Conservation (phyloP, 108 stramenopile species). For the Pseudonitzschia multiseries region DNA sequence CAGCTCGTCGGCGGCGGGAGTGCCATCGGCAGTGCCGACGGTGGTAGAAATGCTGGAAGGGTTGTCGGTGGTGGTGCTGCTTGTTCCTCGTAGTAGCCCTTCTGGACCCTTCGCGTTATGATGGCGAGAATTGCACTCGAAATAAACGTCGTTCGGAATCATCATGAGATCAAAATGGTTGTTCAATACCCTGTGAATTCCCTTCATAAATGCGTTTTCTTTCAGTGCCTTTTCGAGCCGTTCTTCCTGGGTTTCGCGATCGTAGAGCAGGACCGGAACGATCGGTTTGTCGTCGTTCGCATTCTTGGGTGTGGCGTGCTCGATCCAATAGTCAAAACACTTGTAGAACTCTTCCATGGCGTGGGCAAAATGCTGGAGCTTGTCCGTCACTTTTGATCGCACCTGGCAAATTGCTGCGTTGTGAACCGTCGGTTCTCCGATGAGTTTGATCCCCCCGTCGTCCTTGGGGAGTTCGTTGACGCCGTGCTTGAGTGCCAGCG, state of each 20-base stretch:
- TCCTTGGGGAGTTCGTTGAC: too few species aligned
- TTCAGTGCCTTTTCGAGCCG: neutral
- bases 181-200: neutral
- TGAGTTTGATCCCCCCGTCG: too few species aligned
- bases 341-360: conserved; percentile 13
- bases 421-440: neutral
- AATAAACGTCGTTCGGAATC: neutral
- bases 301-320: neutral
- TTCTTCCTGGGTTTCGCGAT: neutral
- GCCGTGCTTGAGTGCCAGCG: too few species aligned
- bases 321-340: conserved; percentile 12
- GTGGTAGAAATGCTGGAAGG: too few species aligned
- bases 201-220: neutral
- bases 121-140: too few species aligned
- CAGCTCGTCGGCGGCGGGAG: neutral
- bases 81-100: neutral
- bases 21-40: too few species aligned
- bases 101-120: too few species aligned
- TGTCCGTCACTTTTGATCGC: neutral
- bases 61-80: neutral
- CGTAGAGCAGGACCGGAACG: conserved; percentile 5
- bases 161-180: neutral
- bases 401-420: neutral
- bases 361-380: conserved; percentile 12
- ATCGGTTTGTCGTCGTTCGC: neutral